Evolutionary conservation across 2,329 filamentous ascomycete species (phyloP).

Genomic region (Stachybotrys elegans): DNA sequence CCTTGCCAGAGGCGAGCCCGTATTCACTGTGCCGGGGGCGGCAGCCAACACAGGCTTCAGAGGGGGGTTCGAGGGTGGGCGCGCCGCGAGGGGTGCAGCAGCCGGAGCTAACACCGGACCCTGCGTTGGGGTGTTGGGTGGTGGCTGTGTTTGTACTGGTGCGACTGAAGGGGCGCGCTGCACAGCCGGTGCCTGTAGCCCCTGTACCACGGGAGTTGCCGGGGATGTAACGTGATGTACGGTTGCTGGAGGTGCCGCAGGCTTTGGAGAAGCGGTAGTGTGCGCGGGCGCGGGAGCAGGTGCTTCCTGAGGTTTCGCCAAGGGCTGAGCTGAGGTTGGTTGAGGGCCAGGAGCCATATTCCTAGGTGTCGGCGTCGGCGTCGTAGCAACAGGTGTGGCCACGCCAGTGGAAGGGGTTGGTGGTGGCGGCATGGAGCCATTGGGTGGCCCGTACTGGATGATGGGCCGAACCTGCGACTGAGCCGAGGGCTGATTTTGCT

Average conservation of each 20-base stretch:
- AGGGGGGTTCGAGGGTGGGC: not conserved
- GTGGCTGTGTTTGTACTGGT: conserved; percentile 10
- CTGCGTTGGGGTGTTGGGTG: too few relatives aligned
- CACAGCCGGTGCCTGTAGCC: too few relatives aligned
- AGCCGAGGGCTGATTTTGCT: conserved; percentile 17
- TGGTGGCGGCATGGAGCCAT: conserved; percentile 55
- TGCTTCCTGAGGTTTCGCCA: conserved; percentile 9
- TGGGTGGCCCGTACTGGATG: conserved; percentile 61
- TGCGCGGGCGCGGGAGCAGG: conserved; percentile 8
- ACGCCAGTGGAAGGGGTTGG: conserved; percentile 27
- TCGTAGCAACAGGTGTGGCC: conserved; percentile 12
- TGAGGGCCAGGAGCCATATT: conserved; percentile 12
- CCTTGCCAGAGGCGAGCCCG: not conserved
- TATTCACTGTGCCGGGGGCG: too few relatives aligned
- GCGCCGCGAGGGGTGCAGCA: conserved; percentile 3
- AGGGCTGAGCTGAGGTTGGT: conserved; percentile 14
- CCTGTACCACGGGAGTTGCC: too few relatives aligned
- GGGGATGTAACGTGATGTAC: not conserved
- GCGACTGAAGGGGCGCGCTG: too few relatives aligned
- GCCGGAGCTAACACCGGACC: too few relatives aligned
- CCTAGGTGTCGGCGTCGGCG: too few relatives aligned
- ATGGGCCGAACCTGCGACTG: conserved; percentile 42
- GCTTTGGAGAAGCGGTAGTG: conserved; percentile 11
- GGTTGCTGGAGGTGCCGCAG: conserved; percentile 9
- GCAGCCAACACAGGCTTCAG: not conserved